A percentile compares a stretch with the other conserved stretches of the same genome.
Conservation (phyloP, 768 basidiomycete species). For the Russula virescens region DNA sequence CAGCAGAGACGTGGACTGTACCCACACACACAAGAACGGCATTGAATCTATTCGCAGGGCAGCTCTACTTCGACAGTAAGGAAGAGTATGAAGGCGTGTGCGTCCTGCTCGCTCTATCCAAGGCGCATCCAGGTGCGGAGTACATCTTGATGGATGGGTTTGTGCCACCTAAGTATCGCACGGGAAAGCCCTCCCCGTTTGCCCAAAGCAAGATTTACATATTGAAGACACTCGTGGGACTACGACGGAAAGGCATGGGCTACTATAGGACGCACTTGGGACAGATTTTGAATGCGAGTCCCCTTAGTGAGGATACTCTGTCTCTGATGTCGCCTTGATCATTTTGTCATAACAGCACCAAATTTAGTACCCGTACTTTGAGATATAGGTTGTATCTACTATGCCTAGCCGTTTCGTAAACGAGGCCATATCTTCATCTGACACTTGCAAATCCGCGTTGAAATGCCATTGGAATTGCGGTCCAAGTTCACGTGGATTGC, state of each 20-base stretch:
- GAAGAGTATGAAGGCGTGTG: conserved; percentile 14
- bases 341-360: too few relatives aligned
- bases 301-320: neutral
- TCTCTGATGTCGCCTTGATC: too few relatives aligned
- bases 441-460: too few relatives aligned
- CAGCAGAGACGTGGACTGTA: neutral
- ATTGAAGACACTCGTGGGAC: conserved; percentile 1
- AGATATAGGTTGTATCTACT: too few relatives aligned
- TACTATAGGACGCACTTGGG: conserved; percentile 7
- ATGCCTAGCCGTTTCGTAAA: too few relatives aligned
- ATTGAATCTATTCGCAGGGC: conserved; percentile 13
- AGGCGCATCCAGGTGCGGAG: conserved; percentile 11
- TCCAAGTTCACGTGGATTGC: too few relatives aligned
- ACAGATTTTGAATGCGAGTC: conserved; percentile 5
- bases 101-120: conserved; percentile 10
- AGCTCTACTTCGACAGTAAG: conserved; percentile 18
- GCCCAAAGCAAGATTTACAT: neutral
- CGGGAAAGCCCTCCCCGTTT: neutral
- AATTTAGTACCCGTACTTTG: too few relatives aligned
- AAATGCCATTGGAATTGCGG: too few relatives aligned
- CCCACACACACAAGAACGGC: conserved; percentile 6
- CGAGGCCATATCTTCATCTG: too few relatives aligned
- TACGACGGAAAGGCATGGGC: conserved; percentile 13
- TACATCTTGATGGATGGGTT: conserved; percentile 8
- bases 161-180: conserved; percentile 1